Base-by-base conservation (phyloP, 768 basidiomycete genomes). In the Lactarius deliciosus region DNA sequence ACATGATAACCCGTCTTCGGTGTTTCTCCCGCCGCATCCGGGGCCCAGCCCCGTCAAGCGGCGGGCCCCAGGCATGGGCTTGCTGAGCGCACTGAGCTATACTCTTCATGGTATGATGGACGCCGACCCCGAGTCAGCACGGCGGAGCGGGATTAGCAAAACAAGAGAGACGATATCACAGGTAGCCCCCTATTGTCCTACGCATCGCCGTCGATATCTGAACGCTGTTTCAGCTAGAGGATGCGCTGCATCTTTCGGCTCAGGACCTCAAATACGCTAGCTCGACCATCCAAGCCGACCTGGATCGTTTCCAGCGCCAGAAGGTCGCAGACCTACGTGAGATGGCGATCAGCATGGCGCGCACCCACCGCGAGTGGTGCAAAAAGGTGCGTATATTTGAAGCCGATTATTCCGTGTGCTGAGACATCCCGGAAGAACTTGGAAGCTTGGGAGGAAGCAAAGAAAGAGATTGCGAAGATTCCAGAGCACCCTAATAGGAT, bases 51-150 rank as follows among this genome's bases (percentile, higher is more conserved):
- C 89, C 61, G 78, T 83, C 40, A 81, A 82, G 74, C 77, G 83
- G 61, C 83, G 84, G 64, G 79, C 87, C 15, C 89, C 91, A 62
- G 91, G 91, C 8, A 92, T 92, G 83, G 95, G 93, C 22, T 78
- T 99, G 28, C 73, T 99, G 41, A 94, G 88, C 71, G 97, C 97
- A 18, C 80, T 99, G 53, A 94, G 90, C 73, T 96, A 97, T 77
- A 96, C 95, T 28, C 76, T 99, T 63, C 94, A 96, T 71, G 96
- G 96, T 5, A 96, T 98, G 88, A 98, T 99, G 89, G 97, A 99
- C 72, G 92, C 92, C 20, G 97, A 99, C 77, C 97, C 97, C 3
- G 97, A 98, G 79, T 92, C 91, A 20, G 96, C 96, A 6, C 81
- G 97, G 67, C 82, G 97, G 69, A 98, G 91, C 73, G 86, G 89